phyloP scores from a whole-genome alignment of 805 yeast genomes.

The Yamadazyma insecticola region DNA sequence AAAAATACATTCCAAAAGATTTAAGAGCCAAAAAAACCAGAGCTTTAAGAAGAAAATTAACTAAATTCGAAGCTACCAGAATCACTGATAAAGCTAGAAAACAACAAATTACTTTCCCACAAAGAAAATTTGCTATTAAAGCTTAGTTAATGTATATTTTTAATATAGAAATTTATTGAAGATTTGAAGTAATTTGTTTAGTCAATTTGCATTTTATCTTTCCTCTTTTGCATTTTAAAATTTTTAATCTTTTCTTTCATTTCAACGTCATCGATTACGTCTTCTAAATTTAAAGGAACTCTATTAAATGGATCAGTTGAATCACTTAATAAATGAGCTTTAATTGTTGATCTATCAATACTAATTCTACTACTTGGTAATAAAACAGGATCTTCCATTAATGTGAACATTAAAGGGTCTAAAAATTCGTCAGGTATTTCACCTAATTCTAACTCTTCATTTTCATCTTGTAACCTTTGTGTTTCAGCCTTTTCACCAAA shows the following conservation, averaged over 20 bases:
- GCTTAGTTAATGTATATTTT: constrained; percentile 51
- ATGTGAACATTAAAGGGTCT: constrained; percentile 93
- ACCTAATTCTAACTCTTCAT: constrained; percentile 82
- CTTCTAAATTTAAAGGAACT: constrained; percentile 83
- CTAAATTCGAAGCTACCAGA: constrained; percentile 78
- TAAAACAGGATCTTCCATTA: constrained; percentile 96
- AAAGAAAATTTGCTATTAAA: constrained; percentile 97
- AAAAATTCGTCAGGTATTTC: constrained; percentile 95
- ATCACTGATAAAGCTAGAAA: constrained; percentile 87
- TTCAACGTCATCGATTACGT: constrained; percentile 74
- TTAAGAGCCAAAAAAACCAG: constrained; percentile 99
- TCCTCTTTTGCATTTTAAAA: constrained; percentile 47
- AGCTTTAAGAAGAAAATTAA: constrained; percentile 96
- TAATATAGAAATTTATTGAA: constrained; percentile 2
- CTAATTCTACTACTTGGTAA: constrained; percentile 81
- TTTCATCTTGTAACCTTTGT: constrained; percentile 60
- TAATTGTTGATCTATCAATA: constrained; percentile 87
- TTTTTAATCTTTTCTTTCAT: constrained; percentile 47
- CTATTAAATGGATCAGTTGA: constrained; percentile 97
- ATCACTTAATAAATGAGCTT: constrained; percentile 89
- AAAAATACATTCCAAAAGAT: constrained; percentile 96
- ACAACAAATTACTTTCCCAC: constrained; percentile 94
- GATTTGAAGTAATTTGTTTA: background rate
- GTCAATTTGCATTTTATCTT: constrained; percentile 5
- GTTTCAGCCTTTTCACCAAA: constrained; percentile 67